A percentile compares a stretch with the other conserved stretches of the same genome.
phyloP scores from a whole-genome alignment of 306 rosid genomes.

The Quercus engelmannii region DNA sequence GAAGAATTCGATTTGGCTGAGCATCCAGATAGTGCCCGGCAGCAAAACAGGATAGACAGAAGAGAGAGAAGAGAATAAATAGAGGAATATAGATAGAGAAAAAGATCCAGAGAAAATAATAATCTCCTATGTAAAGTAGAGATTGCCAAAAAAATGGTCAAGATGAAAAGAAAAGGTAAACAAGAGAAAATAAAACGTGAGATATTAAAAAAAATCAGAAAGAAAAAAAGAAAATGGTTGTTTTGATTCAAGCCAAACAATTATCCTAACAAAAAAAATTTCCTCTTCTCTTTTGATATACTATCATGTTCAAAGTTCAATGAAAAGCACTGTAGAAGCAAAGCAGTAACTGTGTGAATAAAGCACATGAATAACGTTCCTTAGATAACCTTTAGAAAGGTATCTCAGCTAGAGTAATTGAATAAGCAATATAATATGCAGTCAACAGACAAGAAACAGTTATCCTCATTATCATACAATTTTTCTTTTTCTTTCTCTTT shows the following conservation, averaged over 20 bases:
- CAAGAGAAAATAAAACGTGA: neutral
- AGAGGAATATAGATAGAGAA: constrained; percentile 58
- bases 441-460: neutral
- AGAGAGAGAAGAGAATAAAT: constrained; percentile 86
- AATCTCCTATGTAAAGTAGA: constrained; percentile 24
- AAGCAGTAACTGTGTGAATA: neutral
- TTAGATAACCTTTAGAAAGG: neutral
- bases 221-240: neutral
- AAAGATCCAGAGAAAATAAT: constrained; percentile 19
- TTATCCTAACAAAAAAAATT: neutral
- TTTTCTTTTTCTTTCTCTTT: too few species aligned
- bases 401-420: neutral
- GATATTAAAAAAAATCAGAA: neutral
- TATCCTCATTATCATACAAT: neutral
- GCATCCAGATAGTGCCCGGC: constrained; percentile 65
- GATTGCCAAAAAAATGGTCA: constrained; percentile 1
- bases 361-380: neutral
- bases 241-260: neutral
- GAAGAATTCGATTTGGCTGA: constrained; percentile 99
- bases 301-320: neutral
- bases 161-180: neutral
- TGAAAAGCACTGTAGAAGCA: neutral
- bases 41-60: constrained; percentile 82
- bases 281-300: neutral
- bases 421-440: neutral